phyloP scores from a whole-genome alignment of 2,329 filamentous ascomycete genomes.

The Aspergillus calidoustus region DNA sequence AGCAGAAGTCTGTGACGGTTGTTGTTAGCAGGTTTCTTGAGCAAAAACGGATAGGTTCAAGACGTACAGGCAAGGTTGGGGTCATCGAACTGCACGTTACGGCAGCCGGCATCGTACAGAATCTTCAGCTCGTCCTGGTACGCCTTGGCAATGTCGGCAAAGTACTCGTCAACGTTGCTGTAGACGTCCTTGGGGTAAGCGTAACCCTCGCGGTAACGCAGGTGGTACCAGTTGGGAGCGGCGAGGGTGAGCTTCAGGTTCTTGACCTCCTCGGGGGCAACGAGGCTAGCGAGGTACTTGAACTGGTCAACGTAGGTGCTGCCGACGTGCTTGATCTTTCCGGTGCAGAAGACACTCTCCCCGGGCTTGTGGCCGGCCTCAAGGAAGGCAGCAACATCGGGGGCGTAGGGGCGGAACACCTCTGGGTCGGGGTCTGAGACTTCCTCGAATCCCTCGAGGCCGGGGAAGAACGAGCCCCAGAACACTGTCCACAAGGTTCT shows the following conservation, averaged over 20 bases:
- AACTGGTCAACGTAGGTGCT: slow-evolving; percentile 63
- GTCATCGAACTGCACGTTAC: slow-evolving; percentile 72
- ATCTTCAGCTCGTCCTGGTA: slow-evolving; percentile 67
- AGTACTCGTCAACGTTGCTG: slow-evolving; percentile 64
- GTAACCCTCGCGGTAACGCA: slow-evolving; percentile 61
- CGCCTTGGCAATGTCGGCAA: slow-evolving; percentile 67
- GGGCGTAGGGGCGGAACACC: slow-evolving; percentile 63
- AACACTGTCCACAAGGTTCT: slow-evolving; percentile 48
- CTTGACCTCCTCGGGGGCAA: slow-evolving; percentile 65
- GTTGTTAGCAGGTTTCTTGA: not conserved
- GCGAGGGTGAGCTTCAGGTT: slow-evolving; percentile 72
- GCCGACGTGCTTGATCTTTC: slow-evolving; percentile 62
- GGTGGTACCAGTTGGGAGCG: slow-evolving; percentile 71
- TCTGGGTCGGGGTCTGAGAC: slow-evolving; percentile 53
- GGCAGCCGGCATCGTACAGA: slow-evolving; percentile 65
- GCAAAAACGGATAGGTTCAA: slow-evolving; percentile 40
- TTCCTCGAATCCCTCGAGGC: slow-evolving; percentile 60
- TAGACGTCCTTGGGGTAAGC: slow-evolving; percentile 64
- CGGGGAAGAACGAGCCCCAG: slow-evolving; percentile 62
- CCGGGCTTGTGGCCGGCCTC: slow-evolving; percentile 62
- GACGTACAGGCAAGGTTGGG: slow-evolving; percentile 68
- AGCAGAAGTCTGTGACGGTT: slow-evolving; percentile 68
- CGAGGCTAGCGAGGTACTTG: slow-evolving; percentile 61
- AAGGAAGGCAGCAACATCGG: slow-evolving; percentile 66
- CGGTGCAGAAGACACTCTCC: slow-evolving; percentile 60